These are phyloP conservation scores for Carex pumila DNA, from an alignment of 176 grass and related monocot species.

Conservation along the genomic window DNA sequence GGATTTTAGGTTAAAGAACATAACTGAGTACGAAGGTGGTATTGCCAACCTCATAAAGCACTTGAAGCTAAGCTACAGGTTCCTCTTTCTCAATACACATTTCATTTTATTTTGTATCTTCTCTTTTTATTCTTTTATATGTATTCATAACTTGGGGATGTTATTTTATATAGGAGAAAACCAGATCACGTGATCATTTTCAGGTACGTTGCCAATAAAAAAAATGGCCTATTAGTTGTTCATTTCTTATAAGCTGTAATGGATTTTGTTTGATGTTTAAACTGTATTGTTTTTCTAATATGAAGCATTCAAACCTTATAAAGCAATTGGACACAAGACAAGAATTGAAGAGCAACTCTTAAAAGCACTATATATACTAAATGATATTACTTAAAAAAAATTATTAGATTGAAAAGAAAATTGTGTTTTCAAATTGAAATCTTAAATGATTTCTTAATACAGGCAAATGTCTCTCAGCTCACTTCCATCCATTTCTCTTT, in stretches of 20 bases:
- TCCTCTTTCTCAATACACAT: conserved; percentile 4
- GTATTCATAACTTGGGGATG: conserved; percentile 12
- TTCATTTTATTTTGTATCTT: not conserved
- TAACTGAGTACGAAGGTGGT: conserved; percentile 84
- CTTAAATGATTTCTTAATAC: not conserved
- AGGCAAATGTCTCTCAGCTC: conserved; percentile 42
- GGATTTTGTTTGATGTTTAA: no score
- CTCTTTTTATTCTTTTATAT: conserved; percentile 8
- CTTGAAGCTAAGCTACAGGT: conserved; percentile 63
- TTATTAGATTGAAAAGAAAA: not conserved
- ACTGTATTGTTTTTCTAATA: not conserved
- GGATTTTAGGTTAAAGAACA: conserved; percentile 81
- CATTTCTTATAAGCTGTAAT: no score
- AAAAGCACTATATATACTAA: not conserved
- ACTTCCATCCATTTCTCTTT: no score
- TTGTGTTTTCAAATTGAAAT: not conserved
- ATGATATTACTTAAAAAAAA: not conserved
- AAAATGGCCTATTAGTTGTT: no score
- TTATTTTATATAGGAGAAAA: conserved; percentile 53
- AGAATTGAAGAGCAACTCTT: not conserved
- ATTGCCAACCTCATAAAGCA: conserved; percentile 84
- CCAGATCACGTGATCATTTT: not conserved
- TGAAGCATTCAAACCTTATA: conserved; percentile 56
- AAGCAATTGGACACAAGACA: conserved; percentile 58
- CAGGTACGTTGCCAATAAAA: no score